Evolutionary conservation across 2,329 filamentous ascomycete species (phyloP).

Genomic region (Aspergillus ustus): DNA sequence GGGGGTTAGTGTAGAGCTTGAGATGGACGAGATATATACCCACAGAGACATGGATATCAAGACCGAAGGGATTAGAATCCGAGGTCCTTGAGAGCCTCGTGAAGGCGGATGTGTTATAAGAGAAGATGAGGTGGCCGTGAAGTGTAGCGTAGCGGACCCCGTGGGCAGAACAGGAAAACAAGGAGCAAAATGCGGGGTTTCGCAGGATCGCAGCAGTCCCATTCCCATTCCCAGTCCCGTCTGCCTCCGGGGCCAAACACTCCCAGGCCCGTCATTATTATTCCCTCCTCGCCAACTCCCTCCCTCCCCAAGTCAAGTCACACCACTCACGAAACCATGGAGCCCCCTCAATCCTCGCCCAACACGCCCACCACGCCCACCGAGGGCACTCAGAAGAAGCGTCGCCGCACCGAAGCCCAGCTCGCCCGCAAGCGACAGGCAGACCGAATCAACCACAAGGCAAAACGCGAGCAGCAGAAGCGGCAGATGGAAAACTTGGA

Average conservation of each 20-base stretch:
- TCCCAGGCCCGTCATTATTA: neutral
- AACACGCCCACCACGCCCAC: constrained; percentile 5
- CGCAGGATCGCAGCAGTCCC: neutral
- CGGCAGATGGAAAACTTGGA: constrained; percentile 19
- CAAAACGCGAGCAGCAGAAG: constrained; percentile 19
- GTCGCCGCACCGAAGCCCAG: constrained; percentile 19
- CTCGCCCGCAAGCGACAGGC: constrained; percentile 18
- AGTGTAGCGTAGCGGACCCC: neutral
- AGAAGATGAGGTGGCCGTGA: neutral
- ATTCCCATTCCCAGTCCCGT: neutral
- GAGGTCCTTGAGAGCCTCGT: neutral
- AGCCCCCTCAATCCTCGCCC: neutral
- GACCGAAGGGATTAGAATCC: neutral
- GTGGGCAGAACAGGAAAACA: constrained; percentile 1
- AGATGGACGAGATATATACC: neutral
- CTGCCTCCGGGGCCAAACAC: neutral
- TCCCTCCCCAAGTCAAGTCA: neutral
- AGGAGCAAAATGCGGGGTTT: constrained; percentile 12
- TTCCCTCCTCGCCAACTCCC: neutral
- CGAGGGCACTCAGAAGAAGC: constrained; percentile 16
- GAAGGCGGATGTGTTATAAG: neutral
- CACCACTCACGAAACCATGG: constrained; percentile 1
- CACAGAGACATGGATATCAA: neutral
- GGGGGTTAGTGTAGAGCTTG: neutral
- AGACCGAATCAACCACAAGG: constrained; percentile 20